Evolutionary conservation across 73 alveolate species (phyloP).

Genomic region (Uronychia setigera): DNA sequence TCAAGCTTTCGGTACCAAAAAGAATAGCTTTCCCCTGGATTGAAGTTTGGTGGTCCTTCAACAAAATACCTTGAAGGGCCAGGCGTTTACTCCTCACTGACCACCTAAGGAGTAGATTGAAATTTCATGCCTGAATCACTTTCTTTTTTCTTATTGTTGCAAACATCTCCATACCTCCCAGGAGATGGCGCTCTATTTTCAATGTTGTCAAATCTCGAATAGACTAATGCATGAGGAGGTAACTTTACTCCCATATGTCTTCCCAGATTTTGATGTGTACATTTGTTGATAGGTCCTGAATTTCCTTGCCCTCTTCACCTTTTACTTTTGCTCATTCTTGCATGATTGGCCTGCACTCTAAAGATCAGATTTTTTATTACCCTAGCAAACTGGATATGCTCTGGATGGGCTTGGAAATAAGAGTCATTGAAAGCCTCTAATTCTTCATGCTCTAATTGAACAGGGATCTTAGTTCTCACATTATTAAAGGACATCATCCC

Average conservation of each 20-base stretch:
- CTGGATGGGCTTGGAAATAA: background rate
- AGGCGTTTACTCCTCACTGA: too few species aligned
- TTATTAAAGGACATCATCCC: background rate
- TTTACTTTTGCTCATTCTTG: background rate
- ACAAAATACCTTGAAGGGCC: background rate
- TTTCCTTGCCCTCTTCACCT: background rate
- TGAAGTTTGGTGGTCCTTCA: background rate
- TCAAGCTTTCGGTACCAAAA: background rate
- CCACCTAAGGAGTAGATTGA: background rate
- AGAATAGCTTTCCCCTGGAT: background rate
- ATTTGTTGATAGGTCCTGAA: background rate
- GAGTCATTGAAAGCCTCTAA: background rate
- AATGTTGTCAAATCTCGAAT: background rate
- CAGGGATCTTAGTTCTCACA: background rate
- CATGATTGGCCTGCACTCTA: background rate
- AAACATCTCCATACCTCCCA: background rate
- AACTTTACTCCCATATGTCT: background rate
- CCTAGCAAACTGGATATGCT: background rate
- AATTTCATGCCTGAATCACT: background rate
- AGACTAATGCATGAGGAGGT: background rate
- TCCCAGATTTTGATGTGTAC: background rate
- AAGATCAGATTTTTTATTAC: background rate
- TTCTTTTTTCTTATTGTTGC: background rate
- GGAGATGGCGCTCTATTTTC: background rate
- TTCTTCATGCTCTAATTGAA: background rate